Percentiles rank a stretch among this genome's conserved stretches.
Conservation (phyloP, 331 rosid species). For the Quercus lobata region DNA sequence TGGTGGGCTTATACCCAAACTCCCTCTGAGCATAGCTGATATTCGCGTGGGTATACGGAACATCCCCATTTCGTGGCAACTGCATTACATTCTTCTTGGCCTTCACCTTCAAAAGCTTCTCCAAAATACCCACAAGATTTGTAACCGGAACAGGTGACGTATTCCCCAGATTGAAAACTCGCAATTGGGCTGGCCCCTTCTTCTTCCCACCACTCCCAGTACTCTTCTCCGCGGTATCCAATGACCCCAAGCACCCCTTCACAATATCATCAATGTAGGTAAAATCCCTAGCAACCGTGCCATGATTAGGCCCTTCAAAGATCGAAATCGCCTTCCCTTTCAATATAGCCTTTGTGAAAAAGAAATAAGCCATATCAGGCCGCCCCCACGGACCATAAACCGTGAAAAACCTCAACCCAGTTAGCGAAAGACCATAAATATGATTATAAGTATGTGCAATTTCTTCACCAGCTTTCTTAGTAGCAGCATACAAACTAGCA, state of each 20-base stretch:
- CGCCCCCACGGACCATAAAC: constrained; percentile 86
- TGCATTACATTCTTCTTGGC: constrained; percentile 63
- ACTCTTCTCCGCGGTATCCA: constrained; percentile 78
- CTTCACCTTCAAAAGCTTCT: constrained; percentile 73
- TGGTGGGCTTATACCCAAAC: constrained; percentile 82
- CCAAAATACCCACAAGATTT: constrained; percentile 70
- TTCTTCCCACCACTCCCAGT: constrained; percentile 83
- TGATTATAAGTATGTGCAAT: constrained; percentile 78
- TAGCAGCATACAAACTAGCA: constrained; percentile 83
- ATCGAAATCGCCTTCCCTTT: constrained; percentile 54
- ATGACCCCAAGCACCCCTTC: constrained; percentile 60
- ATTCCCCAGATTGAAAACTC: constrained; percentile 67
- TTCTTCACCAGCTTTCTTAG: constrained; percentile 84
- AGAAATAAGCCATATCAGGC: constrained; percentile 80
- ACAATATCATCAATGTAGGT: constrained; percentile 80
- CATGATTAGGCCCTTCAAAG: constrained; percentile 64
- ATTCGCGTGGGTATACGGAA: constrained; percentile 86
- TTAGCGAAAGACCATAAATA: constrained; percentile 68
- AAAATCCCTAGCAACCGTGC: constrained; percentile 70
- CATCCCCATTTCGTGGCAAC: constrained; percentile 88
- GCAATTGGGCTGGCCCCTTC: constrained; percentile 56
- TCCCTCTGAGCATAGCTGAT: constrained; percentile 89
- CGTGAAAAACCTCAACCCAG: constrained; percentile 68
- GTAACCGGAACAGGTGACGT: constrained; percentile 70
- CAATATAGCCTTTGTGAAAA: constrained; percentile 66